A percentile compares a stretch with the other conserved stretches of the same genome.
phyloP scores from a whole-genome alignment of 169 alveolate genomes.

The Plasmodium reichenowi region DNA sequence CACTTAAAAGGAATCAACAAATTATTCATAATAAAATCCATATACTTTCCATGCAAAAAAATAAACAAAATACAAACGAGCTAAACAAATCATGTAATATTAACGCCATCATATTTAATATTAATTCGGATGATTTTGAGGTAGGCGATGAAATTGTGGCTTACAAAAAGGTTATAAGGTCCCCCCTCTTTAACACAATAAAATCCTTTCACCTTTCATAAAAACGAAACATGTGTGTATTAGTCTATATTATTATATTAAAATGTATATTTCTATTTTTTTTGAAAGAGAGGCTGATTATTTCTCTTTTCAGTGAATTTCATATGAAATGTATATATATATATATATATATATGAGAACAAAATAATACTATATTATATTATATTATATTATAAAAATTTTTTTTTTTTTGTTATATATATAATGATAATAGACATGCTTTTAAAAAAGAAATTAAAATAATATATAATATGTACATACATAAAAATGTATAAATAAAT shows the following conservation, averaged over 20 bases:
- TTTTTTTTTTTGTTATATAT: no score
- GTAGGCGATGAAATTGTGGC: conserved; percentile 72
- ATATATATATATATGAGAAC: no score
- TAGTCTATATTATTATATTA: neutral
- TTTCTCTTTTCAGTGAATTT: no score
- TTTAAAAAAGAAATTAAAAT: no score
- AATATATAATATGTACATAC: no score
- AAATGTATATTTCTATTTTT: neutral
- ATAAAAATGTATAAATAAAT: no score
- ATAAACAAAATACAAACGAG: conserved; percentile 78
- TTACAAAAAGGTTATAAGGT: conserved; percentile 26
- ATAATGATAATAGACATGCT: no score
- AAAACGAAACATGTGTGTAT: neutral
- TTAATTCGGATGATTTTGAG: conserved; percentile 34
- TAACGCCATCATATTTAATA: conserved; percentile 65
- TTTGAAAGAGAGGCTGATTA: no score
- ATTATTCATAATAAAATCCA: conserved; percentile 70
- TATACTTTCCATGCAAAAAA: conserved; percentile 83
- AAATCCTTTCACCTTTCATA: conserved; percentile 28
- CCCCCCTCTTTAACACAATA: conserved; percentile 60
- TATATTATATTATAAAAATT: no score
- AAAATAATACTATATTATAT: no score
- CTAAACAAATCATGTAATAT: conserved; percentile 62
- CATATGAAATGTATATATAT: no score
- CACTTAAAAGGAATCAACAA: conserved; percentile 72